Evolutionary conservation across 2,329 filamentous ascomycete genomes (phyloP), one percentile per base, ranked within the genome.

Genomic region (Pseudogymnoascus sp.): DNA sequence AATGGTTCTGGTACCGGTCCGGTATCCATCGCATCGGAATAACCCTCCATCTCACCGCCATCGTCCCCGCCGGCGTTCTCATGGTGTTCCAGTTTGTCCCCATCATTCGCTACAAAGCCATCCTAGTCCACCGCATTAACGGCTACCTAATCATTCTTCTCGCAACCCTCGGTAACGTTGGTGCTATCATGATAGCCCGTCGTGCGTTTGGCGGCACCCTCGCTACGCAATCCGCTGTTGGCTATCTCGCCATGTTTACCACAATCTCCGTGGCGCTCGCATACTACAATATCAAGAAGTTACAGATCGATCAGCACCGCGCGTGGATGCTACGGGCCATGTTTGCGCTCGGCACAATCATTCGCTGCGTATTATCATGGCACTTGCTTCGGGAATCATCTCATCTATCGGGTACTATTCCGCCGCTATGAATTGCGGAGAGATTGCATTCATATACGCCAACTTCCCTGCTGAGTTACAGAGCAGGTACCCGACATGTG

Each of bases 291-390:
- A 80, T 88, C 71, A 86, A 83, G 71, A 75, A 77, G 2, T 72
- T 87, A 1, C 84, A 87, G 69, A 83, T 89, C 61, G 83, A 87
- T 34, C 80, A 87, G 69, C 85, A 88, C 66, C 78, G 85, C 1
- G 82, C 83, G 2, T 88, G 84, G 85, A 88, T 87, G 85, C 69
- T 88, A 31, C 73, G 85, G 21, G 77, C 80, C 6, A 82, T 80
- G 80, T 74, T 80, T 41, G 80, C 80, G 66, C 77, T 80, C 16
- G 78, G 78, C 2, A 73, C 75, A 2, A 83, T 86, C 66, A 78
- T 86, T 66, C 83, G 0, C 73, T 76, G 45, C 79, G 83, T 7
- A 66, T 84, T 25, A 77, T 84, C 36, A 73, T 82, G 43, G 73
- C 79, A 63, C 72, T 81, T 39, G 68, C 76, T 0, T 77, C 78